phyloP scores from a whole-genome alignment of 768 basidiomycete species.

The Chalciporus pseudorubinellus region DNA sequence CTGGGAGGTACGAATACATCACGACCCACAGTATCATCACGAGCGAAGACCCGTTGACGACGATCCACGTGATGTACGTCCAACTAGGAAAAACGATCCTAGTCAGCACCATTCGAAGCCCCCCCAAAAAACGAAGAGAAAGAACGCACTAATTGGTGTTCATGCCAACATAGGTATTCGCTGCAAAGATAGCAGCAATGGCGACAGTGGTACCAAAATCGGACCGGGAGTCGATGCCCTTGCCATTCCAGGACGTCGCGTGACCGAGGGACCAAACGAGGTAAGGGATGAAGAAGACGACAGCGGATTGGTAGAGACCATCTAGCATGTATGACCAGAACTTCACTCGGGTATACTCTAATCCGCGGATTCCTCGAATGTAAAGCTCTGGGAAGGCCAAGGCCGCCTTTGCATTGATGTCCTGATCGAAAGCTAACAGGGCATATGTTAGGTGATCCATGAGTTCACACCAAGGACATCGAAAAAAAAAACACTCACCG shows the following conservation, averaged over 20 bases:
- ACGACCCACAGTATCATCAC: constrained; percentile 86
- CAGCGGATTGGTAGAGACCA: constrained; percentile 87
- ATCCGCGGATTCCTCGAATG: constrained; percentile 86
- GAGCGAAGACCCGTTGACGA: constrained; percentile 75
- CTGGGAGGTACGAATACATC: constrained; percentile 79
- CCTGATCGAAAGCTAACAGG: constrained; percentile 81
- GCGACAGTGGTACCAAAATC: constrained; percentile 94
- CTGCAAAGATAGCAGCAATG: constrained; percentile 81
- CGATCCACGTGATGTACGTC: constrained; percentile 83
- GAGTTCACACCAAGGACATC: not conserved
- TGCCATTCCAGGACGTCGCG: constrained; percentile 74
- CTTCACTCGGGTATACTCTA: constrained; percentile 87
- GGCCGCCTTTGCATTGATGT: constrained; percentile 85
- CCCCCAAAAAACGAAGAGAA: constrained; percentile 10
- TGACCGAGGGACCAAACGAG: constrained; percentile 64
- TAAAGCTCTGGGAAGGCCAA: constrained; percentile 96
- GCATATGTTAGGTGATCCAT: constrained; percentile 6
- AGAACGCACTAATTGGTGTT: constrained; percentile 83
- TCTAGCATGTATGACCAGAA: constrained; percentile 97
- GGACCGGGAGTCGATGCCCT: constrained; percentile 70
- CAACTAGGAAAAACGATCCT: constrained; percentile 47
- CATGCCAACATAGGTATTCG: constrained; percentile 87
- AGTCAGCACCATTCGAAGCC: constrained; percentile 12
- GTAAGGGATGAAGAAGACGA: constrained; percentile 87
- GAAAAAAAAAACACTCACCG: constrained; percentile 44